phyloP scores from a whole-genome alignment of 441 rosid genomes.

The Pelargonium fulgidum region DNA sequence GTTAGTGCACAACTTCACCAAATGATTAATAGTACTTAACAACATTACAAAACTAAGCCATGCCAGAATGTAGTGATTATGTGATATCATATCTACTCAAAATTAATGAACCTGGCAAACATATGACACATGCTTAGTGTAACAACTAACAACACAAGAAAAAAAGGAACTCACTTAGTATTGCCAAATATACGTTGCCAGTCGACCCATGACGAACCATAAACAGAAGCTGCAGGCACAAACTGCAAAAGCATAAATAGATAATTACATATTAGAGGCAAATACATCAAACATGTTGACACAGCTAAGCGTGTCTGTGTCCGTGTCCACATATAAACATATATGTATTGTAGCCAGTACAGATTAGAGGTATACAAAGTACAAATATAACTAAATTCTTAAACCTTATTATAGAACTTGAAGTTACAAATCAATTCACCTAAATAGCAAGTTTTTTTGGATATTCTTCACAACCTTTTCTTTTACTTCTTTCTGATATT shows the following conservation, averaged over 20 bases:
- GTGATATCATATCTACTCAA: neutral
- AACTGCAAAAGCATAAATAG: slow-evolving; percentile 32
- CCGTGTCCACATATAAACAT: too few relatives aligned
- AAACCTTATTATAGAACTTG: neutral
- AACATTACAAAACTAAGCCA: neutral
- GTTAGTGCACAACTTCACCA: slow-evolving; percentile 7
- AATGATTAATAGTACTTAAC: neutral
- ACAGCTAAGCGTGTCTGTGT: neutral
- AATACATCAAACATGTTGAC: neutral
- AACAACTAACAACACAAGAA: neutral
- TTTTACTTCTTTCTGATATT: neutral
- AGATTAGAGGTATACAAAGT: too few relatives aligned
- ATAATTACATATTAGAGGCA: neutral
- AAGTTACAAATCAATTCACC: neutral
- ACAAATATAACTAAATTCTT: neutral
- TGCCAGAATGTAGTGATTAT: neutral
- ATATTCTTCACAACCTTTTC: neutral
- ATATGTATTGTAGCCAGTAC: too few relatives aligned
- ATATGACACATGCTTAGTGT: neutral
- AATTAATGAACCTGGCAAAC: neutral
- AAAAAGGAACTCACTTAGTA: slow-evolving; percentile 39
- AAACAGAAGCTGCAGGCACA: slow-evolving; percentile 61
- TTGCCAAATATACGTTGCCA: slow-evolving; percentile 56
- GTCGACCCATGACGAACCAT: slow-evolving; percentile 65
- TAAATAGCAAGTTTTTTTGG: neutral